Evolutionary conservation across 1,284 basidiomycete genomes (phyloP).

Genomic region (Marasmius sp.): DNA sequence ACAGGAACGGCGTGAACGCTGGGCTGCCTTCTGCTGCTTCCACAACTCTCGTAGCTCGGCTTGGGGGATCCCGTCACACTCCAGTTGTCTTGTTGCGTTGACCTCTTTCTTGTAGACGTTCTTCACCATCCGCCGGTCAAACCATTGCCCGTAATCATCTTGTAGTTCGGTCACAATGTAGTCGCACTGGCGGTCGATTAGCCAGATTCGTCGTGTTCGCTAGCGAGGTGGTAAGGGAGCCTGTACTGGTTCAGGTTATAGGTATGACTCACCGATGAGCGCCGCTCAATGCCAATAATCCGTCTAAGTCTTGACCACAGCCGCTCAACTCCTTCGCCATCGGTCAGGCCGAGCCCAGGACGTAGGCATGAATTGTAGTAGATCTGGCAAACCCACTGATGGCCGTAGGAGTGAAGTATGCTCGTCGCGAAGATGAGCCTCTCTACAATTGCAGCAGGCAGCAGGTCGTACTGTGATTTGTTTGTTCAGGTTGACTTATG

Average conservation of each 20-base stretch:
- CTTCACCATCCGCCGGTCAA: not conserved
- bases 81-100: not conserved
- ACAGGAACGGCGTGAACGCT: not conserved
- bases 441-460: not conserved
- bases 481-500: not conserved
- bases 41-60: not conserved
- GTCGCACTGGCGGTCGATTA: not conserved
- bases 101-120: not conserved
- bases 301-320: not conserved
- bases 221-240: not conserved
- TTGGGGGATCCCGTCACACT: not conserved
- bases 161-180: not conserved
- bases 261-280: not conserved
- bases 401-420: constrained; percentile 28
- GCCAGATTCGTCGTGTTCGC: not conserved
- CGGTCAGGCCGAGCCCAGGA: not conserved
- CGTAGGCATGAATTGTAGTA: not conserved
- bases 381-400: not conserved
- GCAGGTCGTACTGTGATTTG: not conserved
- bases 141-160: not conserved
- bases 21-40: not conserved
- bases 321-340: not conserved
- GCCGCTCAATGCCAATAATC: not conserved
- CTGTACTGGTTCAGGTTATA: not conserved
- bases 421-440: constrained; percentile 29